Evolutionary conservation across 768 basidiomycete genomes (phyloP).

Genomic region (Dentipellis sp.): DNA sequence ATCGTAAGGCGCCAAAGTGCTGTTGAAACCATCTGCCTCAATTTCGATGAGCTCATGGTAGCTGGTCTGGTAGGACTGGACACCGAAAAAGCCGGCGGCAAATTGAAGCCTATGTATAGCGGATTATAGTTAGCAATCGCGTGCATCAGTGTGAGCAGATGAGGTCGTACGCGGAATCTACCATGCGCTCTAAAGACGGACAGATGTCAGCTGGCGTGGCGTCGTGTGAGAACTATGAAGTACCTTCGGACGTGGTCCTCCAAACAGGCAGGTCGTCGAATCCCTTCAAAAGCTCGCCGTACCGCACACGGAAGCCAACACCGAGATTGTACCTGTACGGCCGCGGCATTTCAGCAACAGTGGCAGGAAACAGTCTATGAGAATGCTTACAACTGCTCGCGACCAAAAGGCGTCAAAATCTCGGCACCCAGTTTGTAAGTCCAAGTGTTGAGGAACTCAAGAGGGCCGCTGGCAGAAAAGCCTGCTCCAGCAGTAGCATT

Average conservation of each 20-base stretch:
- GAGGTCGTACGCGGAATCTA: conserved; percentile 22
- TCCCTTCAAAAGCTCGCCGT: conserved; percentile 34
- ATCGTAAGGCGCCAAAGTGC: conserved; percentile 34
- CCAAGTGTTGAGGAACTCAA: conserved; percentile 38
- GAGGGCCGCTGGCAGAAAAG: conserved; percentile 25
- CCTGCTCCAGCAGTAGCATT: conserved; percentile 17
- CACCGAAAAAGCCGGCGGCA: conserved; percentile 40
- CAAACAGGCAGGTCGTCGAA: conserved; percentile 40
- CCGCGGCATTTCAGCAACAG: background rate
- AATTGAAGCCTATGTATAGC: conserved; percentile 30
- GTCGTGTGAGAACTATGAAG: background rate
- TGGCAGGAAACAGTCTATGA: background rate
- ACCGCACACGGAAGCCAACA: conserved; percentile 34
- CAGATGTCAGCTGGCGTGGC: background rate
- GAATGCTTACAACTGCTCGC: conserved; percentile 27
- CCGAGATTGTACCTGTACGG: conserved; percentile 30
- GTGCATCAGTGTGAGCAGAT: background rate
- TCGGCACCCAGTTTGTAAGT: conserved; percentile 36
- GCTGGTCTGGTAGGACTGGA: conserved; percentile 28
- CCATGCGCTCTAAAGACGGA: conserved; percentile 20
- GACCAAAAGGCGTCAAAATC: conserved; percentile 38
- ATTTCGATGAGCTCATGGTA: conserved; percentile 41
- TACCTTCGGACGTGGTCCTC: conserved; percentile 35
- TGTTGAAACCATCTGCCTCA: conserved; percentile 36
- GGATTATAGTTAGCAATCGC: background rate